Conservation (phyloP, 2,329 filamentous ascomycete species). For the Fusarium nygamai region DNA sequence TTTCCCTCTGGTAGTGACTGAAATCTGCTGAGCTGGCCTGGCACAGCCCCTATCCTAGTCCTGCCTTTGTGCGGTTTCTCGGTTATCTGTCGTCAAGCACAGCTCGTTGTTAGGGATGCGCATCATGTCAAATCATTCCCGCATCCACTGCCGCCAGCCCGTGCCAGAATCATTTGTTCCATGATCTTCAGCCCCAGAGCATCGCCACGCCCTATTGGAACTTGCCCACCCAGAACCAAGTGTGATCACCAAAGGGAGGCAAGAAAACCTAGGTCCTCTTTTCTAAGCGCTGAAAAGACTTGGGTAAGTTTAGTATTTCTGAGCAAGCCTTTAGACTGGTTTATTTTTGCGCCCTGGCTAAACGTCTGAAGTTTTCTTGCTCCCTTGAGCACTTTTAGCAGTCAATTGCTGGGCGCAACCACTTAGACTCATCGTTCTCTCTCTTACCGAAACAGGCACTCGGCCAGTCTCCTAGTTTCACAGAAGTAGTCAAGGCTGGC, state of each 20-base stretch:
- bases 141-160: slow-evolving; percentile 34
- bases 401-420: slow-evolving; percentile 5
- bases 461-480: slow-evolving; percentile 4
- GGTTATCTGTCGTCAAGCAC: slow-evolving; percentile 18
- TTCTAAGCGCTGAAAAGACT: neutral
- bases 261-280: neutral
- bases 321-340: neutral
- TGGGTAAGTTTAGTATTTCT: neutral
- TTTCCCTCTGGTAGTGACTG: slow-evolving; percentile 33
- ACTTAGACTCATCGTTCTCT: neutral
- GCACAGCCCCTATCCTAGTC: slow-evolving; percentile 30
- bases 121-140: slow-evolving; percentile 21
- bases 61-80: neutral
- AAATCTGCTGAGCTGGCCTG: slow-evolving; percentile 27
- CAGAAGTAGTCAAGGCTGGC: slow-evolving; percentile 17
- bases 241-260: neutral
- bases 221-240: slow-evolving; percentile 15
- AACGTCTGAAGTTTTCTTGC: neutral
- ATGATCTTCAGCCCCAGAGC: slow-evolving; percentile 37
- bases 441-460: neutral
- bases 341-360: neutral
- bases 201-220: slow-evolving; percentile 25
- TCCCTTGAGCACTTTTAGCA: neutral
- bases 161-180: slow-evolving; percentile 29
- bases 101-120: neutral